A percentile compares a stretch with the other conserved stretches of the same genome.
phyloP scores from a whole-genome alignment of 1,284 basidiomycete species.

The Rhizoctonia solani region DNA sequence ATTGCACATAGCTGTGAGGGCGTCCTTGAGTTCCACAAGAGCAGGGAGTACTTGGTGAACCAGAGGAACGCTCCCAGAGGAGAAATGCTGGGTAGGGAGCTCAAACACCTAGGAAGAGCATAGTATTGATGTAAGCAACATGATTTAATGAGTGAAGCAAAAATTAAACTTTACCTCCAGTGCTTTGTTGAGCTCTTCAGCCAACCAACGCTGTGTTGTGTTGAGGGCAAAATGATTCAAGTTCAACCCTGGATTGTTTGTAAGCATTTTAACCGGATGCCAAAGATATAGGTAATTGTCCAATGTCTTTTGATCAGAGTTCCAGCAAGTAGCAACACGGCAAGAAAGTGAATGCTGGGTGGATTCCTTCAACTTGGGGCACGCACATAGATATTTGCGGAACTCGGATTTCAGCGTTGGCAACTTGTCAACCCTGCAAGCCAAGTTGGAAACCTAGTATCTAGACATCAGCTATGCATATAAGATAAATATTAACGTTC shows the following conservation, averaged over 20 bases:
- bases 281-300: conserved; percentile 6
- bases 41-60: not conserved
- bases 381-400: not conserved
- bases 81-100: conserved; percentile 5
- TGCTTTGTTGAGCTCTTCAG: conserved; percentile 6
- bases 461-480: not conserved
- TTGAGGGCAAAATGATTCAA: not conserved
- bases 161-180: not conserved
- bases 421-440: not conserved
- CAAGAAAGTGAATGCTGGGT: not conserved
- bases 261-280: conserved; percentile 5
- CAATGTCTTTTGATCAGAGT: not conserved
- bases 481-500: not conserved
- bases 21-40: not conserved
- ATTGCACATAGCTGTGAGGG: not conserved
- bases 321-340: conserved; percentile 7
- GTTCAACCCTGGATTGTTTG: not conserved
- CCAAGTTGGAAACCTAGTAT: not conserved
- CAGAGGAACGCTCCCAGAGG: not conserved
- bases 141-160: not conserved
- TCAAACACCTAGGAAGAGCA: conserved; percentile 22
- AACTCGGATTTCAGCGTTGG: not conserved
- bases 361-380: not conserved
- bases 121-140: not conserved
- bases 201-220: not conserved